Base-by-base conservation (phyloP, 2,329 filamentous ascomycete genomes). In the Pseudocercospora fuligena region DNA sequence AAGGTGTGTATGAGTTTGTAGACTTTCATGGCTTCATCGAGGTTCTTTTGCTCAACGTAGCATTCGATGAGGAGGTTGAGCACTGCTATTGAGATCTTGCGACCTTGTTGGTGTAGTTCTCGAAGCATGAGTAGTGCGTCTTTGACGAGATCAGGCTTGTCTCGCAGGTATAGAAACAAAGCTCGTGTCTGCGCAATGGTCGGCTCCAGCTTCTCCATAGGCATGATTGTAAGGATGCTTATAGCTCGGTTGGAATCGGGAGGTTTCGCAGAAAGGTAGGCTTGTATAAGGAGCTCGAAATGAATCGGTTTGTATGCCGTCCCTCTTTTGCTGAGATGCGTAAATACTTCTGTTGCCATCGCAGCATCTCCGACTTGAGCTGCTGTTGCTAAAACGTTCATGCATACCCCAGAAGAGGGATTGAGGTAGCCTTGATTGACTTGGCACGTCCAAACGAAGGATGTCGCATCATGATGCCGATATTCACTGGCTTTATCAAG, bases 211-310 rank as follows among this genome's bases (percentile, higher is more conserved):
- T 88, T 87, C 19, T 88, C 86, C 66, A 87, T 84, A 23, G 86
- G 80, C 90, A 97, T 95, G 75, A 93, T 89, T 70, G 87, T 87
- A 16, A 97, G 82, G 1, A 91, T 84, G 47, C 87, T 86, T 40
- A 97, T 83, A 0, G 91, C 90, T 27, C 88, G 87, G 25, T 81
- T 79, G 7, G 94, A 74, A 69, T 95, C 88, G 3, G 77, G 75
- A 9, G 72, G 70, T 1, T 84, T 82, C 3, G 82, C 80, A 16
- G 78, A 78, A 11, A 88, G 82, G 74, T 96, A 92, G 3, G 90
- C 86, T 65, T 92, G 88, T 6, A 94, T 82, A 29, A 97, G 84
- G 29, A 90, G 85, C 77, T 96, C 93, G 78, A 95, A 97, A 76
- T 97, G 92, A 68, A 90, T 84, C 5, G 85, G 79, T 8, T 84